Percentiles rank a stretch among this genome's conserved stretches.
phyloP scores from a whole-genome alignment of 1,284 basidiomycete genomes.

The Microbotryum saponariae region DNA sequence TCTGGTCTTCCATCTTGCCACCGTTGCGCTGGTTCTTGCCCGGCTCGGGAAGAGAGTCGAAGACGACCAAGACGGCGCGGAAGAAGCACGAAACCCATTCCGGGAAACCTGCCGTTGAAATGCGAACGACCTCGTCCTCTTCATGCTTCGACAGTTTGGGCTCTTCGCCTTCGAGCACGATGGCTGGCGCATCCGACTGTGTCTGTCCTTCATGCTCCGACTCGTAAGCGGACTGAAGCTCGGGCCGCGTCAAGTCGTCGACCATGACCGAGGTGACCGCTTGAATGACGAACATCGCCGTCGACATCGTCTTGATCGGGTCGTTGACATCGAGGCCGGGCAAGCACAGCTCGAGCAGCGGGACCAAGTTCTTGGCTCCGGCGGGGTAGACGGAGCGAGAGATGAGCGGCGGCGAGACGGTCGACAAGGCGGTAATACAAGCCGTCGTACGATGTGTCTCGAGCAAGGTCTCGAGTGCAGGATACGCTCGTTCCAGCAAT shows the following conservation, averaged over 20 bases:
- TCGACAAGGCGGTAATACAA: constrained; percentile 78
- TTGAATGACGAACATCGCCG: constrained; percentile 38
- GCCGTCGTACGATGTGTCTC: constrained; percentile 90
- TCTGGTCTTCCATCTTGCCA: constrained; percentile 75
- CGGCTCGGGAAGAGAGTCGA: constrained; percentile 76
- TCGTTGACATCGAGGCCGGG: constrained; percentile 95
- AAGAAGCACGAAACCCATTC: constrained; percentile 89
- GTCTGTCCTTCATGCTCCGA: constrained; percentile 1
- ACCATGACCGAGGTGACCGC: constrained; percentile 53
- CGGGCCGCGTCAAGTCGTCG: constrained; percentile 58
- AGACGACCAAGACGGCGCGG: constrained; percentile 73
- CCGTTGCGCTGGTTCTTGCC: constrained; percentile 57
- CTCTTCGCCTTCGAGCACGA: constrained; percentile 39
- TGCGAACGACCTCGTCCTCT: constrained; percentile 62
- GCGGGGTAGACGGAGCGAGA: constrained; percentile 66
- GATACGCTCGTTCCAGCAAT: constrained; percentile 81
- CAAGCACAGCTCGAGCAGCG: constrained; percentile 79
- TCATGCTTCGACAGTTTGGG: constrained; percentile 56
- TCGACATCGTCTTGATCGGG: constrained; percentile 70
- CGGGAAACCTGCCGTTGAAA: constrained; percentile 70
- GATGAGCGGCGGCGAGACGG: constrained; percentile 68
- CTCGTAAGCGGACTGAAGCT: constrained; percentile 29
- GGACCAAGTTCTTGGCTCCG: constrained; percentile 80
- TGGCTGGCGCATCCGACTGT: constrained; percentile 9
- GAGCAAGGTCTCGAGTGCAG: constrained; percentile 84